Base-by-base conservation (phyloP, 1,284 basidiomycete genomes). In the Irpex sp. region DNA sequence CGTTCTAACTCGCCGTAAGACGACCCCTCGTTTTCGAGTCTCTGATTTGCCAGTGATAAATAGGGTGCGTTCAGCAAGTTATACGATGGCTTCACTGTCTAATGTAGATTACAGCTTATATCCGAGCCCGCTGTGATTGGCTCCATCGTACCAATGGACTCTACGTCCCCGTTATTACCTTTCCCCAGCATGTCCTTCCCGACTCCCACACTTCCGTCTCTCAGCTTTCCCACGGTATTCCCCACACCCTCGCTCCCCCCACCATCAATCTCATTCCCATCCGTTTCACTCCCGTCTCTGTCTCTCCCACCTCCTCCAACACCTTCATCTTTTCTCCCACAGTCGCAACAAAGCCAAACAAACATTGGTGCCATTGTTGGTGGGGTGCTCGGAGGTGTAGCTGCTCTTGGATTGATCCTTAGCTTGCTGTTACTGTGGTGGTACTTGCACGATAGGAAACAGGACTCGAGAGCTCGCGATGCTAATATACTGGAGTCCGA, bases 331-430 rank as follows among this genome's bases (percentile, higher is more conserved):
- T 26, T 13, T 36, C 15, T 11, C 36, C 35, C 17, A 11, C 33
- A 53, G 37, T 13, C 33, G 37, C 39, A 43, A 43, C 49, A 50
- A 50, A 17, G 19, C 49, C 15, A 43, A 15, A 50, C 56, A 3
- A 49, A 61, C 39, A 17, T 61, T 17, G 21, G 50, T 7, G 35
- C 53, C 15, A 26, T 61, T 8, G 37, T 61, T 15, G 60, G 60
- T 17, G 53, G 54, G 11, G 39, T 61, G 26, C 35, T 47, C 21
- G 39, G 60, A 21, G 46, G 53, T 9, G 37, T 57, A 9, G 53
- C 21, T 39, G 60, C 17, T 13, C 19, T 61, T 17, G 50, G 36
- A 17, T 8, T 56, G 11, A 21, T 31, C 21, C 53, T 56, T 11
- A 36, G 53, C 39, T 39, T 21, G n/a, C 39, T 61, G 9, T 51